Base-by-base conservation (phyloP, 148 eudicot genomes). In the Fallopia convolvulus region DNA sequence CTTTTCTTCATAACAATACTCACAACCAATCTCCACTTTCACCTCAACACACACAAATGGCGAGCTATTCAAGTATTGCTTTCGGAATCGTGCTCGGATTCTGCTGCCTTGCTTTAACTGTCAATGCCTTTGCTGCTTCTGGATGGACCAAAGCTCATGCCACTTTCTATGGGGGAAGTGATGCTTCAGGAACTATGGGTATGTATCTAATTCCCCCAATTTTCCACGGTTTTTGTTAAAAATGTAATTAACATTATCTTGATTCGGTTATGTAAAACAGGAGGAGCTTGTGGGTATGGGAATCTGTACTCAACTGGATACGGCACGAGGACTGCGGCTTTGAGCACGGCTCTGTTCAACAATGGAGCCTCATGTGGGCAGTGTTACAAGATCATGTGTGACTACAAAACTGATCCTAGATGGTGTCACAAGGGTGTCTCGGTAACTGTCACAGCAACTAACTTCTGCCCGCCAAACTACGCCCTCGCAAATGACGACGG, bases 231-330 rank as follows among this genome's bases (percentile, higher is more conserved):
- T 1, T 23, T 20, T 10, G 20, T 40, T 74, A 0, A 0, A 11
- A 76, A 32, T 6, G 3, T 4, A 5, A 14, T 47, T 1, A n/a
- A 36, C 46, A 32, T 30, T 18, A 18, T 12, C 32, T 42, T 46
- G 21, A 74, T 70, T 9, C 33, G 26, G 11, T 6, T 15, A 13
- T 61, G 68, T 18, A 0, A 26, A 36, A 26, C 82, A 94, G 98
- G 97, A 8, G 98, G 99, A 72, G 97, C 98, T 74, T 94, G 97
- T 86, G 98, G 98, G 26, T 92, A 90, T 73, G 98, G 98, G 0
- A 84, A 94, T 87, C 76, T 92, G 83, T 92, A 89, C 77, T 26
- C 91, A 0, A 72, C 91, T 0, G 88, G 90, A 0, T 90, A 94
- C 40, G 99, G 99, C 26, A 86, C 87, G 8, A 86, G 88, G 32